phyloP scores from a whole-genome alignment of 306 rosid species.

The cucumber (Cucumis sativus) region DNA sequence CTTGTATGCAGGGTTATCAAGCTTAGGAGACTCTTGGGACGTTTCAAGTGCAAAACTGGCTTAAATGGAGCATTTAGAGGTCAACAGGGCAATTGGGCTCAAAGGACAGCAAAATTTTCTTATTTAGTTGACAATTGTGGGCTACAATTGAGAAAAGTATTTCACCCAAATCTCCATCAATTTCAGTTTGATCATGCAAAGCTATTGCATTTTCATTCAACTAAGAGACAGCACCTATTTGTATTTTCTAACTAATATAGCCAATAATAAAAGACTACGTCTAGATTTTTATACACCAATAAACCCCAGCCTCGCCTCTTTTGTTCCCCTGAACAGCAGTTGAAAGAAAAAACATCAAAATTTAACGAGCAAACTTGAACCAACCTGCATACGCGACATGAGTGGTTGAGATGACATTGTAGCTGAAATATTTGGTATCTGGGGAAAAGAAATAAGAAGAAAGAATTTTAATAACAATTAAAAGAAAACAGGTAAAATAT shows the following conservation, averaged over 20 bases:
- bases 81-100: too few relatives aligned
- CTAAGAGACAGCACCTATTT: background rate
- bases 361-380: slow-evolving; percentile 16
- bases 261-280: background rate
- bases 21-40: too few relatives aligned
- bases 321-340: background rate
- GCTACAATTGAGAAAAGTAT: too few relatives aligned
- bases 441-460: background rate
- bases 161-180: too few relatives aligned
- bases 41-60: too few relatives aligned
- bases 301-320: background rate
- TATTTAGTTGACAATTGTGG: too few relatives aligned
- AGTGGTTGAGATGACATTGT: slow-evolving; percentile 66
- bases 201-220: background rate
- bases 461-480: background rate
- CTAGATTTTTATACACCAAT: background rate
- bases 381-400: slow-evolving; percentile 69
- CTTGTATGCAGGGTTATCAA: too few relatives aligned
- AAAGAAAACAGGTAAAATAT: background rate
- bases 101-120: too few relatives aligned
- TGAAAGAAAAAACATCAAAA: background rate
- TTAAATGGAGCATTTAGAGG: too few relatives aligned
- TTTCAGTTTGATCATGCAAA: background rate
- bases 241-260: background rate
- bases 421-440: slow-evolving; percentile 83